Percentiles rank a stretch among this genome's conserved stretches.
Evolutionary conservation across 768 basidiomycete species (phyloP).

Genomic region (Collybia sordida): DNA sequence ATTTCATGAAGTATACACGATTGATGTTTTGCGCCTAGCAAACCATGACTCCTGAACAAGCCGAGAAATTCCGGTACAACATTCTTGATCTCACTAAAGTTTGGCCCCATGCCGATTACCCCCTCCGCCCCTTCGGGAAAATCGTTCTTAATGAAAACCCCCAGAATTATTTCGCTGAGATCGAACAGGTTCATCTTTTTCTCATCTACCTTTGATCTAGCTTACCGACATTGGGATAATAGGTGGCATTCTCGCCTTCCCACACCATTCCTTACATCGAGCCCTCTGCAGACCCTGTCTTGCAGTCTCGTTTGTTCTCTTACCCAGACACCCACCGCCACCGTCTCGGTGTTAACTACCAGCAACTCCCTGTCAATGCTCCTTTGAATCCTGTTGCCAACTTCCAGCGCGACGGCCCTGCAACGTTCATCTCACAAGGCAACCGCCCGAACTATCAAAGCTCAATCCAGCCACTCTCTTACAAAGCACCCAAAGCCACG

Average conservation of each 20-base stretch:
- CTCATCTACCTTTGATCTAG: constrained; percentile 8
- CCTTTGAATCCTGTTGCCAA: constrained; percentile 74
- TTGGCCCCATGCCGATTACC: constrained; percentile 86
- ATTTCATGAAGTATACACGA: not conserved
- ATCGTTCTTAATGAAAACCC: constrained; percentile 78
- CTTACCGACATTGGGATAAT: constrained; percentile 18
- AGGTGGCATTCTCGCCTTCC: constrained; percentile 85
- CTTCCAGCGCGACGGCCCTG: constrained; percentile 88
- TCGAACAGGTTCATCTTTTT: constrained; percentile 73
- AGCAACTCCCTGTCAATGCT: constrained; percentile 86
- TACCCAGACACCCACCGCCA: constrained; percentile 90
- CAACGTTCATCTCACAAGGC: constrained; percentile 77
- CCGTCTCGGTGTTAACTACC: constrained; percentile 79
- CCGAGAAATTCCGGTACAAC: constrained; percentile 88
- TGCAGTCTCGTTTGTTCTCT: constrained; percentile 93
- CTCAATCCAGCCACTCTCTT: constrained; percentile 70
- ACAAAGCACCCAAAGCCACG: constrained; percentile 47
- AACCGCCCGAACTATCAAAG: constrained; percentile 86
- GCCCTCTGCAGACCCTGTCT: constrained; percentile 87
- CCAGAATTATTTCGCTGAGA: constrained; percentile 91
- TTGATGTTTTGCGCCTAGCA: constrained; percentile 45
- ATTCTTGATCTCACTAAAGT: constrained; percentile 90
- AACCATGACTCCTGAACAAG: constrained; percentile 92
- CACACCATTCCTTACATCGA: constrained; percentile 89
- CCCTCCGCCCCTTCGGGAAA: constrained; percentile 87